Percentiles rank a stretch among this genome's conserved stretches.
These are phyloP conservation scores for Linnemannia exigua DNA, from an alignment of 192 early-diverging fungal genomes.

Conservation along the genomic window DNA sequence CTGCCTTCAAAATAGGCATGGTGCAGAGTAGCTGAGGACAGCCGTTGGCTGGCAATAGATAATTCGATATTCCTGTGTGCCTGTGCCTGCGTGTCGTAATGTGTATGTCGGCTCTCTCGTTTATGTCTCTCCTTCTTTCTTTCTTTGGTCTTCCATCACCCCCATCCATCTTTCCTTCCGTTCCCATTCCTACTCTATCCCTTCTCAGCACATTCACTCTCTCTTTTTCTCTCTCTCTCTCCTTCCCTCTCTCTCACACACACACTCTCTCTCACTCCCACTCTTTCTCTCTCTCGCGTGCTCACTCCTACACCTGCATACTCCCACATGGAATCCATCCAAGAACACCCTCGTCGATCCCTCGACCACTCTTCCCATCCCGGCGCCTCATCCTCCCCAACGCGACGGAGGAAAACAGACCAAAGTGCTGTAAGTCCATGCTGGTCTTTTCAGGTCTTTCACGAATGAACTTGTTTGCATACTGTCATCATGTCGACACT, in stretches of 20 bases:
- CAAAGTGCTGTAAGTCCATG: slow-evolving; percentile 13
- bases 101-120: not conserved
- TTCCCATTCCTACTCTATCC: not conserved
- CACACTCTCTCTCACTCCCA: not conserved
- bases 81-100: not conserved
- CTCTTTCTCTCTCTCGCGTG: not conserved
- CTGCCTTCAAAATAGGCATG: not conserved
- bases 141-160: slow-evolving; percentile 7
- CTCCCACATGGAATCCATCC: not conserved
- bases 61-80: not conserved
- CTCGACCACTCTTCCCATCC: slow-evolving; percentile 18
- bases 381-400: not conserved
- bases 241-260: not conserved
- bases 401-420: slow-evolving; percentile 28
- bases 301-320: not conserved
- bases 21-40: not conserved
- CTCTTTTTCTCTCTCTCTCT: not conserved
- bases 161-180: not conserved
- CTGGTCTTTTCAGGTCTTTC: not conserved
- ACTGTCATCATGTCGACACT: not conserved
- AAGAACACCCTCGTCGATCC: slow-evolving; percentile 23
- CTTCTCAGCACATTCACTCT: not conserved
- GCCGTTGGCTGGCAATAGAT: not conserved
- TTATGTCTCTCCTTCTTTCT: not conserved
- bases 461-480: not conserved